Evolutionary conservation across 805 yeast genomes (phyloP).

Genomic region (Kodamaea restingae): DNA sequence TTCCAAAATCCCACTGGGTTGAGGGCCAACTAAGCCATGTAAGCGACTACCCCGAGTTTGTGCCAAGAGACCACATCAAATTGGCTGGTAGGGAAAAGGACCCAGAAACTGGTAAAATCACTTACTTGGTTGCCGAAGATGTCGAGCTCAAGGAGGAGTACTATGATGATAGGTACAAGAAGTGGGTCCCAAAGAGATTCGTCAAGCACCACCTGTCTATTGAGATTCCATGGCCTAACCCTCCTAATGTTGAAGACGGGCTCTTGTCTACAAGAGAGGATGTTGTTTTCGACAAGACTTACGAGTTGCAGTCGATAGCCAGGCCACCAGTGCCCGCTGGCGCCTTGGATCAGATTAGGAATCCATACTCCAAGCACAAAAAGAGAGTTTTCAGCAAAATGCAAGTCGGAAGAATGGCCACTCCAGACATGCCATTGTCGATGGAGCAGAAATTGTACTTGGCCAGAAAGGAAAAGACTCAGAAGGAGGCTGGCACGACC

Average conservation of each 20-base stretch:
- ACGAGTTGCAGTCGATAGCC: constrained; percentile 62
- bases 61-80: constrained; percentile 58
- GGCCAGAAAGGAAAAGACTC: constrained; percentile 41
- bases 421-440: constrained; percentile 77
- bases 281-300: constrained; percentile 66
- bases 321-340: constrained; percentile 66
- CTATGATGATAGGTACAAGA: constrained; percentile 70
- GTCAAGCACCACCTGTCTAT: constrained; percentile 66
- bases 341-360: constrained; percentile 66
- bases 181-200: constrained; percentile 72
- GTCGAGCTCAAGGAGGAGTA: constrained; percentile 63
- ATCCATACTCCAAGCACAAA: constrained; percentile 69
- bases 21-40: constrained; percentile 70
- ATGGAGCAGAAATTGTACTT: constrained; percentile 58
- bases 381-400: constrained; percentile 49
- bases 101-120: constrained; percentile 52
- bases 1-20: constrained; percentile 72
- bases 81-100: constrained; percentile 75
- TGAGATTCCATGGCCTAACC: constrained; percentile 88
- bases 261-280: constrained; percentile 53
- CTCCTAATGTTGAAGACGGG: constrained; percentile 54
- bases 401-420: constrained; percentile 57
- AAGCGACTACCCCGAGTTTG: constrained; percentile 61
- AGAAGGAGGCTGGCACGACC: constrained; percentile 9
- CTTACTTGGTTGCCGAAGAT: constrained; percentile 76